Percentiles rank a stretch among this genome's conserved stretches.
Evolutionary conservation across 2,329 filamentous ascomycete species (phyloP).

Genomic region (Xylogone sp.): DNA sequence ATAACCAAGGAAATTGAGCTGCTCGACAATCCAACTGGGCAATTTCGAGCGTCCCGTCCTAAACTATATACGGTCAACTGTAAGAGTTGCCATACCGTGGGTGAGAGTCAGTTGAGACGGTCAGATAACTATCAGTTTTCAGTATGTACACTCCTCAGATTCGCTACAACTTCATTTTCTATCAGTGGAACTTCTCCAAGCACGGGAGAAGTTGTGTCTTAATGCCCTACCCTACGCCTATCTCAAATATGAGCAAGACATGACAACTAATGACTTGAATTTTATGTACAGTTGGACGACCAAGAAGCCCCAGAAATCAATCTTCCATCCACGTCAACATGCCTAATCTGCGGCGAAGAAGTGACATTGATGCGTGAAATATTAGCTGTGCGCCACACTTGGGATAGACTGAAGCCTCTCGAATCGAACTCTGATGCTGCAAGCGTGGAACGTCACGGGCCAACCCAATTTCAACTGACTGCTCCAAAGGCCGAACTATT

Average conservation of each 20-base stretch:
- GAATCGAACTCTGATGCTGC: slow-evolving; percentile 34
- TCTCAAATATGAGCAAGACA: too few species aligned
- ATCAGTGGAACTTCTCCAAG: too few species aligned
- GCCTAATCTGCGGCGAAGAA: slow-evolving; percentile 28
- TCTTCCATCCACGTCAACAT: slow-evolving; percentile 28
- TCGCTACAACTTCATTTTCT: too few species aligned
- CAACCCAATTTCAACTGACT: slow-evolving; percentile 30
- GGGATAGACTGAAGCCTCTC: slow-evolving; percentile 33
- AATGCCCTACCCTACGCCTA: too few species aligned
- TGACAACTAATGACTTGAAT: too few species aligned
- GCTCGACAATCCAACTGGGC: slow-evolving; percentile 31
- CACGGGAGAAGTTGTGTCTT: too few species aligned
- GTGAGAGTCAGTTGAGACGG: slow-evolving; percentile 31
- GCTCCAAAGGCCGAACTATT: slow-evolving; percentile 26
- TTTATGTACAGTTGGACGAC: slow-evolving; percentile 12
- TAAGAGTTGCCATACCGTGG: slow-evolving; percentile 30
- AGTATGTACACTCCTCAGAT: slow-evolving; percentile 16
- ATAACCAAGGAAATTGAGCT: slow-evolving; percentile 31
- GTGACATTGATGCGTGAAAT: slow-evolving; percentile 35
- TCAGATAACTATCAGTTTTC: slow-evolving; percentile 22
- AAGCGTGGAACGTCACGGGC: slow-evolving; percentile 34
- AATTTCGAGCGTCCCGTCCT: slow-evolving; percentile 25
- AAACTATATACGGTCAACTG: slow-evolving; percentile 35
- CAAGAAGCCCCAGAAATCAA: slow-evolving; percentile 14
- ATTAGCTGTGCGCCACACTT: slow-evolving; percentile 30